Base-by-base conservation (phyloP, 768 basidiomycete genomes). In the Lactarius trivialis region DNA sequence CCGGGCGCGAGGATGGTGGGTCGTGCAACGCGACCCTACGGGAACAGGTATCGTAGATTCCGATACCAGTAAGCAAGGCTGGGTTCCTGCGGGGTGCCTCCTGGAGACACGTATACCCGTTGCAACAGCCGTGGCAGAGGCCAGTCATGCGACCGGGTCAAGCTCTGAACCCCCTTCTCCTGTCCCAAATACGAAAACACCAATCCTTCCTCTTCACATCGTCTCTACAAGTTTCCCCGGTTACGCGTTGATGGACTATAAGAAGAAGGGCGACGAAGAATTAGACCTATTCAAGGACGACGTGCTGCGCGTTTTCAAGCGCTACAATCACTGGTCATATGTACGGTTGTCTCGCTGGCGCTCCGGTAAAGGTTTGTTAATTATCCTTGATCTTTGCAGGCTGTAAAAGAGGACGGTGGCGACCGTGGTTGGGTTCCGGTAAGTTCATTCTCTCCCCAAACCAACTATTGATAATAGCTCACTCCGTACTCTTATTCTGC, bases 1-100 rank as follows among this genome's bases (percentile, higher is more conserved):
- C 58, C 85, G 95, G 57, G 88, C 94, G n/a, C 87, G 95, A 59
- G 96, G 97, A 1, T 99, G 97, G 97, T 99, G 96, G 93, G 91
- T 98, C 36, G 97, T 98, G 4, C 95, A 98, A 71, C 86, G 91
- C 36, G 97, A 99, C 73, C 89, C 89, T 33, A 85, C 84, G 37
- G 94, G 94, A 5, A 81, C 86, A 3, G 92, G 93, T 11, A 73
- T 85, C 24, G 85, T 92, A 32, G 88, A 87, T 69, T 78, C 85
- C 17, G 91, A 93, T 65, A 79, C 85, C 30, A 78, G 81, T 48
- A 89, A 89, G 72, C 93, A 94, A 70, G 93, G 94, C 58, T 98
- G 96, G 96, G 95, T 99, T 3, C 96, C 96, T 43, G 95, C 96
- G 5, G 96, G 96, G 36, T 99, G 96, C 72, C 79, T 99, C 15